Conservation (phyloP, 2,329 filamentous ascomycete genomes). For the Apiospora malaysiana region DNA sequence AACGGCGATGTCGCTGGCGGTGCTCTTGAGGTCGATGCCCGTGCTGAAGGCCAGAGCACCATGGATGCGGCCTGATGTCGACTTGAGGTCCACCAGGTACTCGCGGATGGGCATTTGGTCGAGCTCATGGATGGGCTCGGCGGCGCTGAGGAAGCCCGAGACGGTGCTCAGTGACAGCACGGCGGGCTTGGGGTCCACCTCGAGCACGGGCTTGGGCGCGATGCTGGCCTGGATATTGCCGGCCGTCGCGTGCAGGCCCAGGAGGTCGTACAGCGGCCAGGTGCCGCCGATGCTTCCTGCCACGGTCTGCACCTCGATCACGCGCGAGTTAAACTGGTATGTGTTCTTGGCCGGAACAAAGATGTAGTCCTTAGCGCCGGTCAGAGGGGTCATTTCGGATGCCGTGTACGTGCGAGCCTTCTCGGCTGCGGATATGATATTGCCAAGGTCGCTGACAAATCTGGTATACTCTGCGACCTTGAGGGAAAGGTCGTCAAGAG, state of each 20-base stretch:
- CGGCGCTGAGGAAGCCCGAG: slow-evolving; percentile 50
- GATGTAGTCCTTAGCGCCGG: slow-evolving; percentile 28
- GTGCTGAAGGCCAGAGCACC: slow-evolving; percentile 49
- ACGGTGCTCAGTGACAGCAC: slow-evolving; percentile 47
- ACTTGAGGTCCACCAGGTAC: slow-evolving; percentile 51
- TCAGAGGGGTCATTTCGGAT: background rate
- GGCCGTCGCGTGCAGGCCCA: slow-evolving; percentile 51
- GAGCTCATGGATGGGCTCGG: slow-evolving; percentile 45
- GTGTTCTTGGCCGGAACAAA: slow-evolving; percentile 38
- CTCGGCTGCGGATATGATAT: slow-evolving; percentile 44
- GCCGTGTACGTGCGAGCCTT: slow-evolving; percentile 32
- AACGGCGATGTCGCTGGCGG: slow-evolving; percentile 48
- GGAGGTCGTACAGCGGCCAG: slow-evolving; percentile 57
- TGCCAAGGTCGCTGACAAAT: slow-evolving; percentile 46
- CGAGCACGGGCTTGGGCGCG: slow-evolving; percentile 46
- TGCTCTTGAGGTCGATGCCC: slow-evolving; percentile 42
- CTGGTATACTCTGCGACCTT: slow-evolving; percentile 41
- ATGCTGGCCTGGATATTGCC: slow-evolving; percentile 50
- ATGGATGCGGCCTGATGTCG: slow-evolving; percentile 50
- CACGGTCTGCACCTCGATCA: slow-evolving; percentile 49
- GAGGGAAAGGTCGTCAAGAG: slow-evolving; percentile 45
- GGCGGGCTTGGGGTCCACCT: slow-evolving; percentile 45
- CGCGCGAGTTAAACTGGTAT: slow-evolving; percentile 50
- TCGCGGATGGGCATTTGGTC: slow-evolving; percentile 50
- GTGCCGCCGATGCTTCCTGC: slow-evolving; percentile 52